Percentiles rank a stretch among this genome's conserved stretches.
These are phyloP conservation scores for Aristolochia fimbriata DNA, from an alignment of 164 flowering plant genomes.

Conservation along the genomic window DNA sequence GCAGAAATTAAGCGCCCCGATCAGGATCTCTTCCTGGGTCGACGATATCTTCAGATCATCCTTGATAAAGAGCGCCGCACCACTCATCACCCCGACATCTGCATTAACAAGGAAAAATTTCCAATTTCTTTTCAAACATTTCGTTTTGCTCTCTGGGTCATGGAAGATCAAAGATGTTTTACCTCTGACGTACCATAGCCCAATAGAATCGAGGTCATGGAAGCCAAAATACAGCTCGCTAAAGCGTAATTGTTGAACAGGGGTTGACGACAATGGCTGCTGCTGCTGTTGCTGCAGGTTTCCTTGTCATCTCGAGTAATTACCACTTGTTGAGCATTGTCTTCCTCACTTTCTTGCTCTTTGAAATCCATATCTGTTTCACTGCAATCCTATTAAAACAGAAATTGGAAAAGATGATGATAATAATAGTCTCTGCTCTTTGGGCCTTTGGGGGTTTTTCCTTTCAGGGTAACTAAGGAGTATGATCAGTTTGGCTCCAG, in stretches of 20 bases:
- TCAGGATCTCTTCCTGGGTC: constrained; percentile 44
- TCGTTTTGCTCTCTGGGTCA: too few species aligned
- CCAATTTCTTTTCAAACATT: not conserved
- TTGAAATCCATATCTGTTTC: too few species aligned
- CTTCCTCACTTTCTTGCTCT: not conserved
- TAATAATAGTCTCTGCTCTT: too few species aligned
- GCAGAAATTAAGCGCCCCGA: constrained; percentile 51
- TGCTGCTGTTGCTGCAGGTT: not conserved
- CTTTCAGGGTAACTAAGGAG: too few species aligned
- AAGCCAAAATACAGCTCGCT: constrained; percentile 48
- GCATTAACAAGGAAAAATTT: constrained; percentile 2
- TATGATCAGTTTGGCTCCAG: too few species aligned
- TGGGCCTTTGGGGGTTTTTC: too few species aligned
- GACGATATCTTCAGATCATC: constrained; percentile 40
- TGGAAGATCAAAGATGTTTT: not conserved
- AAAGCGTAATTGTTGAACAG: constrained; percentile 38
- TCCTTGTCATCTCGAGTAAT: not conserved
- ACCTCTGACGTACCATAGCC: constrained; percentile 49
- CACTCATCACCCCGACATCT: constrained; percentile 95
- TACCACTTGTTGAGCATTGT: not conserved
- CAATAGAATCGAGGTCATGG: constrained; percentile 53
- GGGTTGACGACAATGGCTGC: not conserved
- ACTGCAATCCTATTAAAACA: too few species aligned
- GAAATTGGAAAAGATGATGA: too few species aligned
- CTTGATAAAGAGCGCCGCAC: constrained; percentile 56